Conservation (phyloP, 2,329 filamentous ascomycete species). For the Botrytis galanthina region DNA sequence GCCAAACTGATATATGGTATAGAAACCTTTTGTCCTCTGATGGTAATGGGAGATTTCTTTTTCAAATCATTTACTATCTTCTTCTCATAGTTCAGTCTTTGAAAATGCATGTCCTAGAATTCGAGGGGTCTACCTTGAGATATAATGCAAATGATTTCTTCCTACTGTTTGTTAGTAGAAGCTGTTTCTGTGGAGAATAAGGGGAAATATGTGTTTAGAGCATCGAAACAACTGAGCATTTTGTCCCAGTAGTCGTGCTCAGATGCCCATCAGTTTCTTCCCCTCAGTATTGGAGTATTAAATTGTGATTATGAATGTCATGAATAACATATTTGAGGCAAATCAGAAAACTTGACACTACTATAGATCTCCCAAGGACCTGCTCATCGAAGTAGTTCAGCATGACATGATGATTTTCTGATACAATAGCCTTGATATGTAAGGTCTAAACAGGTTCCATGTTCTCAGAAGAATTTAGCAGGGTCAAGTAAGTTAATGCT, state of each 20-base stretch:
- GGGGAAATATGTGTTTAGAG: neutral
- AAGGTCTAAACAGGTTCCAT: neutral
- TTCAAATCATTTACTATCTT: neutral
- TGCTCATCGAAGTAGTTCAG: neutral
- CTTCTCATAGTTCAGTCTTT: neutral
- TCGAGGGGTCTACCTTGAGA: neutral
- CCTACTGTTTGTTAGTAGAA: neutral
- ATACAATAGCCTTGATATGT: neutral
- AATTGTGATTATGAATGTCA: neutral
- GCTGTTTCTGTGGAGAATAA: neutral
- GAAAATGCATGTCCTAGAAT: neutral
- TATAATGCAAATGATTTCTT: neutral
- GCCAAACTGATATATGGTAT: neutral
- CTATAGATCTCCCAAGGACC: neutral
- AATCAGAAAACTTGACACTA: neutral
- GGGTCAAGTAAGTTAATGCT: neutral
- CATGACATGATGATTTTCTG: neutral
- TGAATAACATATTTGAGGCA: neutral
- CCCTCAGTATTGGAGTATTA: rapidly evolving
- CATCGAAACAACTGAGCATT: neutral
- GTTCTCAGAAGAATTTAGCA: neutral
- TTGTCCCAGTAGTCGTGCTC: neutral
- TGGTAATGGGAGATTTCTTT: neutral
- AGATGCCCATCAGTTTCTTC: neutral
- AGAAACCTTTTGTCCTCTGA: neutral